Evolutionary conservation across 129 eudicot species (phyloP), one percentile per base, ranked within the genome.

Genomic region (Arctium lappa): DNA sequence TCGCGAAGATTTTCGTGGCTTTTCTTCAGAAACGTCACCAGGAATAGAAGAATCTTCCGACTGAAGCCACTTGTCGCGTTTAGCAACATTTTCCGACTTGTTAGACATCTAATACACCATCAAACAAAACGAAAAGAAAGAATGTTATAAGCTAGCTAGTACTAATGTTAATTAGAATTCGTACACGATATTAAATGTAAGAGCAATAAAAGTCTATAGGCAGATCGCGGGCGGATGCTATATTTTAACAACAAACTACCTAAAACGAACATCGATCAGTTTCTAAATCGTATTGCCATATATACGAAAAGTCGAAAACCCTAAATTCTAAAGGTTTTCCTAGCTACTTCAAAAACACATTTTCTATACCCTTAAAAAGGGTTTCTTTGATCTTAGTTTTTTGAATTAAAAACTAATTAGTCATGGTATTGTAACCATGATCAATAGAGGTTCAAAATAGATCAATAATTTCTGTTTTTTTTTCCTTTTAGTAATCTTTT

Each of bases 1-100:
- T 71, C 89, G 85, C 36, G 89, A 87, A 75, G 16, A 53, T 39
- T 76, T 31, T 62, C 40, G 31, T 27, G 65, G 89, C 32, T 60
- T 60, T 60, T 86, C 86, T 48, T 71, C 85, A 32, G 68, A 76
- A 31, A 12, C n/a, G 42, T 72, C 83, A 81, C 38, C 22, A 31
- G 65, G 48, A 63, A 80, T 72, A 53, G 79, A 79, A 74, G 80
- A 78, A 73, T 11, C 12, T 31, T 62, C 48, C 2, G 86, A 68
- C 13, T 30, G 42, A 39, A 50, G 70, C 82, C 53, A 30, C 50
- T 81, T 74, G 7, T 6, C 56, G n/a, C 48, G 34, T 18, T 40
- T 39, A 44, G 36, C 78, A 72, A 56, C 27, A 15, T 68, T 50
- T 85, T 81, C 79, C 74, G 63, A 29, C 34, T 75, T 50, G 15